phyloP scores from a whole-genome alignment of 306 rosid species.

The Prinsepia uniflora region DNA sequence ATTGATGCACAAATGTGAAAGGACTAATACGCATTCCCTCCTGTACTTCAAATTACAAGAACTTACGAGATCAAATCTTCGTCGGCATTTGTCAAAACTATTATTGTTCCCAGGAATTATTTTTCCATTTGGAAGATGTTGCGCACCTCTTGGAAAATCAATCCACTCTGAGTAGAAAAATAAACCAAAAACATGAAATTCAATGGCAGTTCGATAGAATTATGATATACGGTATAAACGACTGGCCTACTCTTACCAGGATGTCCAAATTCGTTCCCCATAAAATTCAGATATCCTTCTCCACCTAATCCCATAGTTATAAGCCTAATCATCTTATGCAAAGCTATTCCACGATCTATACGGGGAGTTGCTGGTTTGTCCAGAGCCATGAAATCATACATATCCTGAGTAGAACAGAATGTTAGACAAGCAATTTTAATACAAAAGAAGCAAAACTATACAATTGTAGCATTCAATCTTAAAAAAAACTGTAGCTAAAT shows the following conservation, averaged over 20 bases:
- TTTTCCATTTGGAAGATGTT: slow-evolving; percentile 59
- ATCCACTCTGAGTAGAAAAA: slow-evolving; percentile 76
- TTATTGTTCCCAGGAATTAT: slow-evolving; percentile 59
- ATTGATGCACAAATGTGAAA: neutral
- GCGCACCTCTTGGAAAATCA: slow-evolving; percentile 92
- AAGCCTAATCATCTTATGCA: slow-evolving; percentile 99
- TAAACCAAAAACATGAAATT: slow-evolving; percentile 1
- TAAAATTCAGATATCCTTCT: slow-evolving; percentile 94
- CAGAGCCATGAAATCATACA: slow-evolving; percentile 93
- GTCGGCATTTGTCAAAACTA: slow-evolving; percentile 93
- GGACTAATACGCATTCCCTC: neutral
- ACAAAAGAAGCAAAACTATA: neutral
- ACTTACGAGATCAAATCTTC: slow-evolving; percentile 93
- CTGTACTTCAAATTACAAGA: neutral
- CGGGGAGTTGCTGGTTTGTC: slow-evolving; percentile 78
- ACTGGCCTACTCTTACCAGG: slow-evolving; percentile 61
- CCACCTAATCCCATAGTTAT: slow-evolving; percentile 94
- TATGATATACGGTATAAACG: slow-evolving; percentile 3
- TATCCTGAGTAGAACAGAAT: slow-evolving; percentile 58
- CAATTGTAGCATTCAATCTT: neutral
- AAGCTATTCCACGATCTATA: slow-evolving; percentile 92
- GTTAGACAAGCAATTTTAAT: slow-evolving; percentile 12
- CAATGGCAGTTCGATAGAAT: slow-evolving; percentile 16
- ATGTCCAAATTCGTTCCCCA: slow-evolving; percentile 99
- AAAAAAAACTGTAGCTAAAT: neutral